phyloP scores from a whole-genome alignment of 163 green algal species.

The Chloroidium sp. region DNA sequence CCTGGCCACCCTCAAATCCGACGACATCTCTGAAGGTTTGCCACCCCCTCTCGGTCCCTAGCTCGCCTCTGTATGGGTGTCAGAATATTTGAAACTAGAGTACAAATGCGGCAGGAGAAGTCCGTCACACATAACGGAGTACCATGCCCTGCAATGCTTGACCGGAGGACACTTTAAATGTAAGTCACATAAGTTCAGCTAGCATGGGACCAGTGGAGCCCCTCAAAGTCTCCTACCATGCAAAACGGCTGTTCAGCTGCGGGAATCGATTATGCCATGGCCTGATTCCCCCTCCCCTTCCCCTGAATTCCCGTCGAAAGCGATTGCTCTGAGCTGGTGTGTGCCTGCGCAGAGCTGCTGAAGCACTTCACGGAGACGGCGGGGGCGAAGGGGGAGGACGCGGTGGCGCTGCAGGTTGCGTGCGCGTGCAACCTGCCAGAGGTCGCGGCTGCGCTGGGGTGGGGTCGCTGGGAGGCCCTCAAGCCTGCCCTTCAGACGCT shows the following conservation, averaged over 20 bases:
- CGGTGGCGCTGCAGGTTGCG: conserved; percentile 6
- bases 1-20: conserved; percentile 8
- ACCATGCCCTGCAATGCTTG: too few relatives aligned
- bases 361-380: background rate
- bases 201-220: too few relatives aligned
- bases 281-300: background rate
- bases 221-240: too few relatives aligned
- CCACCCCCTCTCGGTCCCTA: too few relatives aligned
- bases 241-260: too few relatives aligned
- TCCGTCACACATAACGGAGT: too few relatives aligned
- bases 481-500: conserved; percentile 32
- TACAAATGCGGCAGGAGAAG: too few relatives aligned
- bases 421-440: conserved; percentile 19
- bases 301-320: background rate
- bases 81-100: too few relatives aligned
- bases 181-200: too few relatives aligned
- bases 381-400: background rate
- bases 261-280: too few relatives aligned
- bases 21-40: conserved; percentile 9
- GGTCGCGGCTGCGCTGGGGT: conserved; percentile 11
- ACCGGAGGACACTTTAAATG: too few relatives aligned
- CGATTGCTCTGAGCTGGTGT: background rate
- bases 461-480: conserved; percentile 17
- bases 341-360: conserved; percentile 2
- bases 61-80: too few relatives aligned